Base-by-base conservation (phyloP, 805 yeast genomes). In the Yamadazyma olivae region DNA sequence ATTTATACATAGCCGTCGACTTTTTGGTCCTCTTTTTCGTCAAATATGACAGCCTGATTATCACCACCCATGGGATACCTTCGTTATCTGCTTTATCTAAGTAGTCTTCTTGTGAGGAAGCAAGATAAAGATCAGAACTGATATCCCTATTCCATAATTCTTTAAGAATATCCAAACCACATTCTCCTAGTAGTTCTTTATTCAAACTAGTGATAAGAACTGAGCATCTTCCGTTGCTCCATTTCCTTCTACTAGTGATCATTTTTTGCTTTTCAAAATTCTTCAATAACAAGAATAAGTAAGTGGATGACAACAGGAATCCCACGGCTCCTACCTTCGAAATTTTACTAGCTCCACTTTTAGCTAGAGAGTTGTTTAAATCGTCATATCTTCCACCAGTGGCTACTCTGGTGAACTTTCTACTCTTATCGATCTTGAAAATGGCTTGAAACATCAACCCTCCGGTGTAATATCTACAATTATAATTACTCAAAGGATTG, bases 351-450 rank as follows among this genome's bases (percentile, higher is more conserved):
- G 57, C 36, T 17, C 53, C 64, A 22, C 51, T 58, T 33, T 85
- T 79, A 0, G 91, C 75, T 41, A 88, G 71, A 13, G 80, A 70
- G 3, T 77, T 66, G 10, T 89, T 75, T 45, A 93, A 67, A 15
- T 70, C 66, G 50, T 91, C 98, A 53, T 89, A 93, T 37, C 99
- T 68, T 2, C 99, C 99, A 30, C 99, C 99, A 0, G 93, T 91
- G 12, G 93, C 93, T 27, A 93, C 65, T 27, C 71, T 44, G 0
- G 64, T 44, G 21, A 82, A 68, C 5, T 66, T 64, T 49, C 54
- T 55, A 43, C 52, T 70, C 43, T 49, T 71, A 48, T 70, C 79
- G 3, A 79, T 81, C 36, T 86, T 83, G 44, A 79, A 75, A 1
- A 88, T 75, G 0, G 85, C 87, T 48, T 88, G 95, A 54, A 91